Base-by-base conservation (phyloP, 495 filamentous ascomycete genomes). In the Bathelium albidoporum region DNA sequence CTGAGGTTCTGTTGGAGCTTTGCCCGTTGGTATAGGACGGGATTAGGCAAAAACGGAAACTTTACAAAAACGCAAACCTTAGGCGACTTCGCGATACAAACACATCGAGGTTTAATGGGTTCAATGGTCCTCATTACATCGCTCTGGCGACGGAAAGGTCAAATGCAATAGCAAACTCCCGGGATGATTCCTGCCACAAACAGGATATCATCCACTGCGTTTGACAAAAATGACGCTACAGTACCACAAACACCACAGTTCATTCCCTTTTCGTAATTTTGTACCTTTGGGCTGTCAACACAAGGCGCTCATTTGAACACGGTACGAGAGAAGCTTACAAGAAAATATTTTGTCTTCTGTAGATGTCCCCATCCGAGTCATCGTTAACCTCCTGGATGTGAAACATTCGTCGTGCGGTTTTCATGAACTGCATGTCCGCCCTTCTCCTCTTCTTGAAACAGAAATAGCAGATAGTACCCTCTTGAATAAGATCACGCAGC, bases 371-470 rank as follows among this genome's bases (percentile, higher is more conserved):
- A 49, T 81, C 76, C 11, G 71, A 70, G 64, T 79, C 78, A 65
- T 82, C 76, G 24, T 65, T 63, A 2, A 79, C 71, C 59, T 80
- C 76, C 44, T 68, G 65, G 0, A 82, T 75, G 32, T 71, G 59
- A 60, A 82, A 74, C 60, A 66, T 67, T 68, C 79, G 81, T 62
- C 68, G 75, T 9, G 73, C 71, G 3, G 68, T 68, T 66, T 78
- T 80, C 68, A 82, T 74, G 62, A 82, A 82, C 14, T 72, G 69
- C 59, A 79, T 62, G 70, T 82, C 80, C 29, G 80, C 80, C 64
- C 79, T 58, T 64, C 94, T 83, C 65, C 94, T 81, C 75, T 87
- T 91, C 77, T 95, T 97, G 77, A 89, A 96, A 76, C 93, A 97
- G 77, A 98, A 98, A 74, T 89, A 97, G 69, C 92, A 85, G 2